Evolutionary conservation across 192 early-diverging fungal genomes (phyloP).

Genomic region (Backusella liffmaniae): DNA sequence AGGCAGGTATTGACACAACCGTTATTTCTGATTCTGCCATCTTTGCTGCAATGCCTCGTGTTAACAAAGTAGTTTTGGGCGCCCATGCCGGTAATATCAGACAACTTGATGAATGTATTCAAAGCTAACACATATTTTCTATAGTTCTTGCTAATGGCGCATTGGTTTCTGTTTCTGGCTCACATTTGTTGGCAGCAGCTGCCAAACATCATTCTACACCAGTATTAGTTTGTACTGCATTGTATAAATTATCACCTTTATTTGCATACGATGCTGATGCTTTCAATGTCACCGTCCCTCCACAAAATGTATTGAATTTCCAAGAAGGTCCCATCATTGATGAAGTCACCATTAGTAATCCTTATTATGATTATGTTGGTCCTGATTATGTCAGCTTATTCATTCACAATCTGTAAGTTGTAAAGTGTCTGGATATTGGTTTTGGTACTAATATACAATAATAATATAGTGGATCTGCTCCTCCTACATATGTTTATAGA

Average conservation of each 20-base stretch:
- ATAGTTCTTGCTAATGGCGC: constrained; percentile 89
- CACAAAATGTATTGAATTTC: constrained; percentile 79
- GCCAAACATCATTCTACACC: constrained; percentile 93
- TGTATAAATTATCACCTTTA: constrained; percentile 86
- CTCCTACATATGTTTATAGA: constrained; percentile 30
- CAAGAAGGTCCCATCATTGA: constrained; percentile 80
- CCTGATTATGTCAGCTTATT: constrained; percentile 90
- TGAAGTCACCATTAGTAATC: constrained; percentile 77
- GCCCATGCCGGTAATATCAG: constrained; percentile 65
- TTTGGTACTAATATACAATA: neutral
- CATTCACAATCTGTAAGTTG: constrained; percentile 82
- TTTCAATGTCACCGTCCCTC: constrained; percentile 78
- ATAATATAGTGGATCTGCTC: constrained; percentile 22
- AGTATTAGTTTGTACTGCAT: constrained; percentile 87
- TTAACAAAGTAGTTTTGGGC: constrained; percentile 96
- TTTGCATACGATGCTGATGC: constrained; percentile 90
- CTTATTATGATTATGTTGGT: constrained; percentile 89
- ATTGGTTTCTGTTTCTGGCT: constrained; percentile 78
- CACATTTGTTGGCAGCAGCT: constrained; percentile 81
- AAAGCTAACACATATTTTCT: neutral
- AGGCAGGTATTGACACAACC: constrained; percentile 85
- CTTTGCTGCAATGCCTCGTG: constrained; percentile 96
- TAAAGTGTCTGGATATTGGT: too few species aligned
- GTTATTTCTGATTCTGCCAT: constrained; percentile 92
- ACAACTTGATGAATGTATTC: neutral